Evolutionary conservation across 1,139 yeast genomes (phyloP), one percentile per base, ranked within the genome.

Genomic region (Scheffersomyces insectosa): DNA sequence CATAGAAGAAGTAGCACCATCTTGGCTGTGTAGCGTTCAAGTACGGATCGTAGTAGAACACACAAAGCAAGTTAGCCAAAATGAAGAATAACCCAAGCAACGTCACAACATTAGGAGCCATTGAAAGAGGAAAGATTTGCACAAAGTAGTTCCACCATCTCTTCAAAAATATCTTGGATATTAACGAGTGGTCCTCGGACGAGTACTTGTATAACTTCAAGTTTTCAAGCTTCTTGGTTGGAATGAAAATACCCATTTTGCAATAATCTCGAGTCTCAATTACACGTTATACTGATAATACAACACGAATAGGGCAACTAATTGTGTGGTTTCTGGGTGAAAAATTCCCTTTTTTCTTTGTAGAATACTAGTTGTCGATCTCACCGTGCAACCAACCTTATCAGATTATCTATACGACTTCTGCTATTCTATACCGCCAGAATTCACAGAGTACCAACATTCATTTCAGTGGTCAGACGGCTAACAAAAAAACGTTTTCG

Each of bases 81-180:
- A 91, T 80, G 61, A 89, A 91, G 28, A 76, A 60, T 49, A 91
- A 75, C 0, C 98, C 98, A 13, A 80, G 68, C 33, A 91, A 69
- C 0, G 98, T 91, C 45, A 91, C 86, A 60, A 87, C 80, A 61
- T 88, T 89, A 9, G 96, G 96, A 2, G 97, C 97, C 86, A 89
- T 80, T 77, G 85, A 85, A 50, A 75, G 50, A 3, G 98, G 98
- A 66, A 90, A 88, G 35, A 89, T 69, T 42, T 71, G 63, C 25
- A 86, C 93, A 62, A 89, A 86, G 51, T 72, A 66, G 44, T 75
- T 67, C 93, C 93, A 86, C 73, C 91, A 91, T 46, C 84, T 88
- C 59, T 86, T 88, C 52, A 91, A 70, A 10, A 90, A 64, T 57
- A 82, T 82, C 60, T 82, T 83, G 16, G 97, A 87, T 23, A 85